Base-by-base conservation (phyloP, 148 eudicot species). In the Tetragonia tetragonoides region DNA sequence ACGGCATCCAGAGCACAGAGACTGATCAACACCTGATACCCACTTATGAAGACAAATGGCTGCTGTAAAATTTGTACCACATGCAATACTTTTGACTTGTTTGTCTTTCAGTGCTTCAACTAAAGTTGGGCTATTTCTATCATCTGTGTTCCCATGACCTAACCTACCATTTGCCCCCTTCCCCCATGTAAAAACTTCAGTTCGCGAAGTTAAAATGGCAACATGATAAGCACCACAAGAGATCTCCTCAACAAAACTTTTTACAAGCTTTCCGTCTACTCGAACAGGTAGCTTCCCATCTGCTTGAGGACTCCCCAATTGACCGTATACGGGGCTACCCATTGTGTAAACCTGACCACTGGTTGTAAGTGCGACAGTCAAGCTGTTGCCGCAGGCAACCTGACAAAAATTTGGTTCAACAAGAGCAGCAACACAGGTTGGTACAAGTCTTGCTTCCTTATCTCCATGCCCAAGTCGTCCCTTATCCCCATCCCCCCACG, bases 401-500 rank as follows among this genome's bases (percentile, higher is more conserved):
- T 86, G 91, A 76, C 91, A 88, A 81, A 88, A 91, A 79, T 81
- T 85, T 17, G 74, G 81, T 11, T 86, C 90, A 77, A 77, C 84
- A 53, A 82, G 80, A 37, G 83, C 82, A 59, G 84, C 81, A 72
- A 92, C 89, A 81, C 89, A 78, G 42, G 84, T 78, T 47, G 97
- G 97, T 56, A 84, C 87, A 60, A 90, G 85, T 81, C 77, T 88
- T 70, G 88, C 68, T 63, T 83, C 87, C 74, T 81, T 86, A 80
- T 92, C 90, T 10, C 93, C 97, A 84, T 92, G 97, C 21, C 97
- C 97, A 79, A 92, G 92, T 51, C 86, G 90, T 17, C 97, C 97
- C 79, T 87, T 83, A 65, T 86, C 91, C 67, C 92, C 97, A 83
- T 85, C 85, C n/a, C 97, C 97, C 97, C 93, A 92, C 17, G 97